Evolutionary conservation across 2,329 filamentous ascomycete genomes (phyloP).

Genomic region (Exutisphaerella laricina): DNA sequence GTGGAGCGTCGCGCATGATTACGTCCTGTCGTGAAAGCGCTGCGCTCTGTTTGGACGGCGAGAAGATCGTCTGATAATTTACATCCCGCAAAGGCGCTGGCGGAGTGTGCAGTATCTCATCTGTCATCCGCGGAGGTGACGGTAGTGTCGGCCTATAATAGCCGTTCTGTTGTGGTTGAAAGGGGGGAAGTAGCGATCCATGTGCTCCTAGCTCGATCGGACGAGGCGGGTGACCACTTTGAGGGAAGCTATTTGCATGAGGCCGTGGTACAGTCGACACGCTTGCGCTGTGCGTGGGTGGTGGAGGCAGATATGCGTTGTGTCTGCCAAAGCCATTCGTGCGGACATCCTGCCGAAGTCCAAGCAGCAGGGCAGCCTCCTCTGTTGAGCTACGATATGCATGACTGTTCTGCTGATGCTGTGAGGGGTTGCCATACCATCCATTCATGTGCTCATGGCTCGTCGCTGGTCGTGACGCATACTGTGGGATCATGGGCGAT

Average conservation of each 20-base stretch:
- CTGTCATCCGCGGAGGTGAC: slow-evolving; percentile 22
- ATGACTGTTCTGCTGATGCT: slow-evolving; percentile 14
- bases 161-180: slow-evolving; percentile 20
- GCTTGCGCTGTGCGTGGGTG: slow-evolving; percentile 4
- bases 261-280: slow-evolving; percentile 16
- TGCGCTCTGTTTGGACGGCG: not conserved
- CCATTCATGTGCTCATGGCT: slow-evolving; percentile 40
- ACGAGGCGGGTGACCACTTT: slow-evolving; percentile 20
- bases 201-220: slow-evolving; percentile 18
- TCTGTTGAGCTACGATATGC: slow-evolving; percentile 37
- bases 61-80: not conserved
- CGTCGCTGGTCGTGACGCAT: slow-evolving; percentile 41
- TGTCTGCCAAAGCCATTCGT: slow-evolving; percentile 25
- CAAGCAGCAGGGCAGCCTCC: slow-evolving; percentile 43
- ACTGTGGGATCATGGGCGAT: slow-evolving; percentile 38
- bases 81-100: not conserved
- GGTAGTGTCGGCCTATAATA: slow-evolving; percentile 17
- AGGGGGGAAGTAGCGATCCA: slow-evolving; percentile 25
- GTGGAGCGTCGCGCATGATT: slow-evolving; percentile 16
- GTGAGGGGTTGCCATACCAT: slow-evolving; percentile 11
- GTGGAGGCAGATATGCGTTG: slow-evolving; percentile 14
- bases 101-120: slow-evolving; percentile 13
- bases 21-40: slow-evolving; percentile 5
- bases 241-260: slow-evolving; percentile 33
- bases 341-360: slow-evolving; percentile 30